Conservation (phyloP, 1,284 basidiomycete species). For the Tylopilus sp. region DNA sequence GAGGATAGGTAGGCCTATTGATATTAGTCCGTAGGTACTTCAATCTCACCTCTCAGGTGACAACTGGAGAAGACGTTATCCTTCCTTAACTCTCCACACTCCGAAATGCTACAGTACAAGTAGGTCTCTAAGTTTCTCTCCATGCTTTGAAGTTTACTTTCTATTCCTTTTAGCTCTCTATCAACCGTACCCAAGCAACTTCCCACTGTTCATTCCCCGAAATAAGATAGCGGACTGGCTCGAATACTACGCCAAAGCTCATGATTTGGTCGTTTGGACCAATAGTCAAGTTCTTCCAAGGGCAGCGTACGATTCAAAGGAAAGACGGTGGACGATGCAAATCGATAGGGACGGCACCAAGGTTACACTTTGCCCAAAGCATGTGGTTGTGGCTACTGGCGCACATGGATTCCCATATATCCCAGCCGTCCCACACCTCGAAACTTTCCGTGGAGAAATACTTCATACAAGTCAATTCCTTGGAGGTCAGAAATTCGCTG, state of each 20-base stretch:
- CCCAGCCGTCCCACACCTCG: neutral
- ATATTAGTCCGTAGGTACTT: neutral
- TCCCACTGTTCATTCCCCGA: slow-evolving; percentile 6
- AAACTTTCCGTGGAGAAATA: slow-evolving; percentile 8
- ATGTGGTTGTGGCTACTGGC: slow-evolving; percentile 7
- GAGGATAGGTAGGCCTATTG: slow-evolving; percentile 1
- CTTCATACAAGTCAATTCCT: slow-evolving; percentile 7
- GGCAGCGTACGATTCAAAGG: slow-evolving; percentile 1
- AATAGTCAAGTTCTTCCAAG: slow-evolving; percentile 7
- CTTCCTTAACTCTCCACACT: slow-evolving; percentile 7
- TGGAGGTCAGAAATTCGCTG: slow-evolving; percentile 6
- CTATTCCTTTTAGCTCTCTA: slow-evolving; percentile 6
- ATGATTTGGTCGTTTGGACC: slow-evolving; percentile 7
- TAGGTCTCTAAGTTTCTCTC: neutral
- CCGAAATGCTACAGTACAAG: slow-evolving; percentile 3
- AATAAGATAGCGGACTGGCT: slow-evolving; percentile 9
- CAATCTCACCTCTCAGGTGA: neutral
- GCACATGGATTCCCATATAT: slow-evolving; percentile 2
- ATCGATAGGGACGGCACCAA: slow-evolving; percentile 1
- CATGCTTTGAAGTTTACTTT: too few species aligned
- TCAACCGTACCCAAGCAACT: slow-evolving; percentile 7
- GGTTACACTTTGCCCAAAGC: slow-evolving; percentile 3
- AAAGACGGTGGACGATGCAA: slow-evolving; percentile 7
- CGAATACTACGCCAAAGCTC: slow-evolving; percentile 4
- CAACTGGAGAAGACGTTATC: slow-evolving; percentile 12